phyloP scores from a whole-genome alignment of 495 filamentous ascomycete species.

The Melanomma pulvis-pyrius region DNA sequence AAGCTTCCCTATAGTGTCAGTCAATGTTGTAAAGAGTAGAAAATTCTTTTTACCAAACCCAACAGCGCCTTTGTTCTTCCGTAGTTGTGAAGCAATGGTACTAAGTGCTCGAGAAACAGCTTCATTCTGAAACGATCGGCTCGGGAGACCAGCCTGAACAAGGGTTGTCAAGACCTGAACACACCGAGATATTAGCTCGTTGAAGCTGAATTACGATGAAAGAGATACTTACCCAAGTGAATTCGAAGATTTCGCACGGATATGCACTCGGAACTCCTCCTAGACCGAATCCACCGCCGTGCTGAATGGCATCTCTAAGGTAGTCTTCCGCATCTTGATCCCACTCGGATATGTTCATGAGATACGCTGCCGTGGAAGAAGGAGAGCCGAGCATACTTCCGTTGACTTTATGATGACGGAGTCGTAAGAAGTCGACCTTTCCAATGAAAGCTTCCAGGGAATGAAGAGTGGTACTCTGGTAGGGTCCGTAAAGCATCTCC shows the following conservation, averaged over 20 bases:
- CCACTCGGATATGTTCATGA: conserved; percentile 49
- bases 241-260: conserved; percentile 12
- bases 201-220: neutral
- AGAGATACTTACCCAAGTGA: conserved; percentile 5
- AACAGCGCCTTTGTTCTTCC: too few species aligned
- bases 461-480: conserved; percentile 44
- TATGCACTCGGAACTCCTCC: conserved; percentile 16
- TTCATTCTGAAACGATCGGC: neutral
- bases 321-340: conserved; percentile 41
- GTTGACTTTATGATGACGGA: conserved; percentile 47
- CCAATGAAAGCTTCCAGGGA: conserved; percentile 54
- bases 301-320: neutral
- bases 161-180: conserved; percentile 17
- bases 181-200: neutral
- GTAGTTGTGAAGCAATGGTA: too few species aligned
- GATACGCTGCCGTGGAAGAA: conserved; percentile 52
- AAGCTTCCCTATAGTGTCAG: conserved; percentile 4
- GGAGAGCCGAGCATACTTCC: conserved; percentile 54
- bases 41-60: too few species aligned
- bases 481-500: conserved; percentile 38
- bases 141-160: neutral
- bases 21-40: neutral
- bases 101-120: neutral
- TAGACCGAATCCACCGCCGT: neutral
- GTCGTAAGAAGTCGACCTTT: conserved; percentile 48